phyloP scores from a whole-genome alignment of 768 basidiomycete species.

The Zangia roseola region DNA sequence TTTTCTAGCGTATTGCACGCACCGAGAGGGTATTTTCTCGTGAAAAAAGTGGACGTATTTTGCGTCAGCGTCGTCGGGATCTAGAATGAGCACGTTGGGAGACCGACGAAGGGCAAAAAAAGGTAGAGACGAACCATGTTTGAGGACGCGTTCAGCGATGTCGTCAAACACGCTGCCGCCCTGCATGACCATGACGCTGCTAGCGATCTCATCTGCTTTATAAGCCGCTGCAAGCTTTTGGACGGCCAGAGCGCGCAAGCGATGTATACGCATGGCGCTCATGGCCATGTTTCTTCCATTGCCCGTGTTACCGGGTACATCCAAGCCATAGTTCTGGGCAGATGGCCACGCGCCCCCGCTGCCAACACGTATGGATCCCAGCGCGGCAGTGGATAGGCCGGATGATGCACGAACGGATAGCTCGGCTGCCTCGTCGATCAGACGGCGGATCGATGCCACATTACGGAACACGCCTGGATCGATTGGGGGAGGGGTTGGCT shows the following conservation, averaged over 20 bases:
- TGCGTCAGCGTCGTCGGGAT: constrained; percentile 75
- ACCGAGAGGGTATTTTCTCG: constrained; percentile 93
- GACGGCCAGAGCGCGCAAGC: constrained; percentile 77
- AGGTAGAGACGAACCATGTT: constrained; percentile 44
- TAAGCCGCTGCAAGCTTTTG: constrained; percentile 87
- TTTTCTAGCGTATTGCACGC: constrained; percentile 21
- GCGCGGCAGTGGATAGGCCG: constrained; percentile 72
- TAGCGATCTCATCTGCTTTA: constrained; percentile 85
- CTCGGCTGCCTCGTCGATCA: constrained; percentile 89
- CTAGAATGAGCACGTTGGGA: constrained; percentile 37
- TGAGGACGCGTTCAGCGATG: constrained; percentile 84
- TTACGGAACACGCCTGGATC: constrained; percentile 86
- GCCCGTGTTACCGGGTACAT: constrained; percentile 49
- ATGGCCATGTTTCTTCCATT: constrained; percentile 76
- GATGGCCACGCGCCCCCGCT: constrained; percentile 55
- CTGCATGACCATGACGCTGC: constrained; percentile 94
- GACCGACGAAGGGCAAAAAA: neutral
- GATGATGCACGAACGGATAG: constrained; percentile 86
- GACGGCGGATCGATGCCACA: constrained; percentile 68
- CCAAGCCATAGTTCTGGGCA: constrained; percentile 63
- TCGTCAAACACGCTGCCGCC: constrained; percentile 91
- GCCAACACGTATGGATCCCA: constrained; percentile 59
- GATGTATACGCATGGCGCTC: constrained; percentile 82
- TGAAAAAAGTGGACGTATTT: constrained; percentile 93
- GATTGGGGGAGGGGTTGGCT: constrained; percentile 79